phyloP scores from a whole-genome alignment of 306 rosid species.

The Benincasa hispida region DNA sequence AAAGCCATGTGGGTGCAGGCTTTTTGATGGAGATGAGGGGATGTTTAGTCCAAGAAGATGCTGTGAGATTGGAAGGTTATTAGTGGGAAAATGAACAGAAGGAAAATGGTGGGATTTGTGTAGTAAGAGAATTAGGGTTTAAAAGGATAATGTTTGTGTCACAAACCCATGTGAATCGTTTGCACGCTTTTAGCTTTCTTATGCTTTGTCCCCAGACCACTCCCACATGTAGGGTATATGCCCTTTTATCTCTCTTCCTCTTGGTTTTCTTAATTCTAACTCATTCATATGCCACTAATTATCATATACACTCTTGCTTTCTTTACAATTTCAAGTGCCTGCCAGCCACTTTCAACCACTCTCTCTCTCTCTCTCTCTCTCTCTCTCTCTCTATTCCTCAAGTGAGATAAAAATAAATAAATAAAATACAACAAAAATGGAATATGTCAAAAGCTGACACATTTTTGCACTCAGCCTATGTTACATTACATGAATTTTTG shows the following conservation, averaged over 20 bases:
- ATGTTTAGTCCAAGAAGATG: background rate
- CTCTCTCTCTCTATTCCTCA: too few species aligned
- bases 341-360: background rate
- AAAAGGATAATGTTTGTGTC: conserved; percentile 26
- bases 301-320: background rate
- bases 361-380: background rate
- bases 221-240: conserved; percentile 69
- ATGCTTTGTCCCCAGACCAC: conserved; percentile 52
- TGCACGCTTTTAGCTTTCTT: conserved; percentile 43
- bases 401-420: background rate
- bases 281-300: conserved; percentile 31
- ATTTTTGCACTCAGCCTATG: background rate
- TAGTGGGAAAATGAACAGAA: background rate
- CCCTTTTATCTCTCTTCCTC: background rate
- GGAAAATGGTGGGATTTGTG: conserved; percentile 10
- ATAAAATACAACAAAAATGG: background rate
- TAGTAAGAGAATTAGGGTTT: conserved; percentile 14
- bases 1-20: conserved; percentile 6
- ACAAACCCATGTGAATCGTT: conserved; percentile 53
- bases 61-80: conserved; percentile 1
- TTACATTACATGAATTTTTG: background rate
- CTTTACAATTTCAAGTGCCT: background rate
- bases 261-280: conserved; percentile 7
- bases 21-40: conserved; percentile 5
- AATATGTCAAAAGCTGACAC: conserved; percentile 1